A percentile compares a stretch with the other conserved stretches of the same genome.
These are phyloP conservation scores for Capsicum chinense DNA, from an alignment of 257 asterid species.

Conservation along the genomic window DNA sequence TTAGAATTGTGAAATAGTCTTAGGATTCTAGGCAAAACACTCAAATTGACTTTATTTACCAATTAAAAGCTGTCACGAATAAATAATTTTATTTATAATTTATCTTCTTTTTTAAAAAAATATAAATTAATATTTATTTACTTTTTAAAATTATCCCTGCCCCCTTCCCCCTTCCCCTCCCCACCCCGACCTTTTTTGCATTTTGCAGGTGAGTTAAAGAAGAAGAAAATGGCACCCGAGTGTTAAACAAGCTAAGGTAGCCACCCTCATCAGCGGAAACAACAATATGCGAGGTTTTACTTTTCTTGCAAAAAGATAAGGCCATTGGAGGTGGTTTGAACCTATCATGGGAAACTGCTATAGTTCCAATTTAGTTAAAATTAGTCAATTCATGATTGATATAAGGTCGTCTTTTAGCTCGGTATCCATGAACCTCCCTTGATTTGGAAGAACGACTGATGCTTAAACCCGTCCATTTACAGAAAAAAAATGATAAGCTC, in stretches of 20 bases:
- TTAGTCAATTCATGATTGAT: conserved; percentile 40
- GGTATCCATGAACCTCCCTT: conserved; percentile 81
- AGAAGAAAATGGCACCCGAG: conserved; percentile 55
- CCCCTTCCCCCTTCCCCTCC: too few species aligned
- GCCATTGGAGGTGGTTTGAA: conserved; percentile 86
- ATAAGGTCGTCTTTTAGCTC: conserved; percentile 76
- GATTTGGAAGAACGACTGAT: conserved; percentile 66
- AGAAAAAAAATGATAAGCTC: background rate
- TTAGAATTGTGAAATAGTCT: too few species aligned
- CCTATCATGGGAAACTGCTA: conserved; percentile 64
- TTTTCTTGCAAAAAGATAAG: conserved; percentile 60
- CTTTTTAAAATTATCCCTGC: too few species aligned
- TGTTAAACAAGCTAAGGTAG: conserved; percentile 64
- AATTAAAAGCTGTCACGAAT: too few species aligned
- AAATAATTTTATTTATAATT: too few species aligned
- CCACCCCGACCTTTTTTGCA: conserved; percentile 20
- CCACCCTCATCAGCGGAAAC: conserved; percentile 84
- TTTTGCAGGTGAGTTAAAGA: conserved; percentile 58
- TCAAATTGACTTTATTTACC: too few species aligned
- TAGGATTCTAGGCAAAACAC: too few species aligned
- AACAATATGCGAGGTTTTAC: conserved; percentile 57
- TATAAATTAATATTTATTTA: too few species aligned
- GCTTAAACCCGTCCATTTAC: conserved; percentile 50
- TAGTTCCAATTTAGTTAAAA: conserved; percentile 61
- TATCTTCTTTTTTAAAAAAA: too few species aligned